These are phyloP conservation scores for Hemerocallis citrina DNA, from an alignment of 106 monocot genomes.

Conservation along the genomic window DNA sequence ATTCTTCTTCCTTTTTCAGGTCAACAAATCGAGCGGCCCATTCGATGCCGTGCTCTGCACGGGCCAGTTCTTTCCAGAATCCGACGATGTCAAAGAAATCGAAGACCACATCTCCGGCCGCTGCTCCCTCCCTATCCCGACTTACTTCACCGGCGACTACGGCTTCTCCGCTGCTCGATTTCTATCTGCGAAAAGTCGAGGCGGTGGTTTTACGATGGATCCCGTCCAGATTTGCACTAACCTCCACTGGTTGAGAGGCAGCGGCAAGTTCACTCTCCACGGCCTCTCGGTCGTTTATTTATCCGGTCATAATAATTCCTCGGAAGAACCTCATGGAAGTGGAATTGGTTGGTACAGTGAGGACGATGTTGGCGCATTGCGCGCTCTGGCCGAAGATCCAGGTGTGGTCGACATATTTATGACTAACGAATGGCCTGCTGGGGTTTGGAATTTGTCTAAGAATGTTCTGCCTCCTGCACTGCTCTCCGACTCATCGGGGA, in stretches of 20 bases:
- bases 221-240: conserved; percentile 67
- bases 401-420: conserved; percentile 80
- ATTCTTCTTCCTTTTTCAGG: conserved; percentile 22
- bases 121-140: conserved; percentile 56
- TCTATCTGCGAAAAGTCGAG: conserved; percentile 29
- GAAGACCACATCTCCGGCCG: conserved; percentile 53
- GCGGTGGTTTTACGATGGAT: conserved; percentile 47
- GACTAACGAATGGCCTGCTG: conserved; percentile 97
- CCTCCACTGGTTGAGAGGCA: conserved; percentile 85
- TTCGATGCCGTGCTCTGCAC: conserved; percentile 91
- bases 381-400: conserved; percentile 67
- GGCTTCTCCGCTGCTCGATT: conserved; percentile 34
- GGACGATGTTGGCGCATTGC: conserved; percentile 87
- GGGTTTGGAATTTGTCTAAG: conserved; percentile 51
- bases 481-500: conserved; percentile 41
- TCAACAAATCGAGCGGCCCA: conserved; percentile 82
- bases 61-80: conserved; percentile 86
- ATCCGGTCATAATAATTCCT: conserved; percentile 50
- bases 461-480: conserved; percentile 29
- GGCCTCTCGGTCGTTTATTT: conserved; percentile 77
- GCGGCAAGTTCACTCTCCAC: conserved; percentile 64
- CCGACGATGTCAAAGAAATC: conserved; percentile 40
- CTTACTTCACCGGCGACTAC: conserved; percentile 93
- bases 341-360: conserved; percentile 49
- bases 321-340: conserved; percentile 18